Percentiles rank a stretch among this genome's conserved stretches.
phyloP scores from a whole-genome alignment of 2,329 filamentous ascomycete species.

The Trichoderma polysporum region DNA sequence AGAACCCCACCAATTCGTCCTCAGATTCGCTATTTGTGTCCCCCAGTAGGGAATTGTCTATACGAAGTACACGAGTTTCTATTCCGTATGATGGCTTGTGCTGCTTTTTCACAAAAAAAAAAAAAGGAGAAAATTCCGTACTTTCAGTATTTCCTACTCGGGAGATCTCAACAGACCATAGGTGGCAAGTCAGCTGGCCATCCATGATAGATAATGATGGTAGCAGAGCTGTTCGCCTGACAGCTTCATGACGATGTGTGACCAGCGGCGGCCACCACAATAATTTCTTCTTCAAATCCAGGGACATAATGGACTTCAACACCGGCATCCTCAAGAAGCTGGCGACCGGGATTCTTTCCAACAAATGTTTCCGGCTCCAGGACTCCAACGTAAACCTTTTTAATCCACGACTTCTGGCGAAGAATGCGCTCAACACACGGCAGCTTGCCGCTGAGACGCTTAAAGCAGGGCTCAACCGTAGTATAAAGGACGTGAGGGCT shows the following conservation, averaged over 20 bases:
- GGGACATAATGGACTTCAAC: conserved; percentile 70
- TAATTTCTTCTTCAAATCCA: conserved; percentile 78
- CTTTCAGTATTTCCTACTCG: neutral
- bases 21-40: neutral
- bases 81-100: neutral
- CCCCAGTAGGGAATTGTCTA: too few species aligned
- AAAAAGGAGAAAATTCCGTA: too few species aligned
- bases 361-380: conserved; percentile 91
- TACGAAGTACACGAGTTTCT: neutral
- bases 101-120: neutral
- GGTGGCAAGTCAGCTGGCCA: neutral
- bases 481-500: conserved; percentile 67
- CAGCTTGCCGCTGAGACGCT: conserved; percentile 70
- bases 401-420: conserved; percentile 59
- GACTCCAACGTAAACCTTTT: conserved; percentile 82
- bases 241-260: conserved; percentile 45
- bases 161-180: neutral
- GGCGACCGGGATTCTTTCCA: conserved; percentile 72
- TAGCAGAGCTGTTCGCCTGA: neutral
- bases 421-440: conserved; percentile 81
- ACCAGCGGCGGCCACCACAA: conserved; percentile 79
- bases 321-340: conserved; percentile 67
- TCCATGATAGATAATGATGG: neutral
- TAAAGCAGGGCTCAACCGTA: conserved; percentile 83
- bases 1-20: too few species aligned